Conservation (phyloP, 352 stramenopile genomes). For the Poterioochromonas sp. region DNA sequence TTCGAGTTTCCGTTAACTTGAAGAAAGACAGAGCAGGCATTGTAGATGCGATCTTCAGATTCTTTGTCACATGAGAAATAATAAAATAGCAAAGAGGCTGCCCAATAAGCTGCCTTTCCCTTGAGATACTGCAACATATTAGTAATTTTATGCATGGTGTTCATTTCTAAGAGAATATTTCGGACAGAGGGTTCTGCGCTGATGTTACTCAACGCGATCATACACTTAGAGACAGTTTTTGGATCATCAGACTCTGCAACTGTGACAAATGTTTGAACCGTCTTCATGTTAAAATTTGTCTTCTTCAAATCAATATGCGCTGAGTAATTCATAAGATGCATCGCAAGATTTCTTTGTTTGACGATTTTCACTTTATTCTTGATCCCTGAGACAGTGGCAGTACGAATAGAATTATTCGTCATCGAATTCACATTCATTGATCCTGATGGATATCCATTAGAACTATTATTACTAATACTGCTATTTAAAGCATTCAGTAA, state of each 20-base stretch:
- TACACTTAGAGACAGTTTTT: constrained; percentile 5
- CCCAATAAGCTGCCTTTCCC: neutral
- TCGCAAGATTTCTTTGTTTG: constrained; percentile 8
- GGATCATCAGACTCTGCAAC: constrained; percentile 12
- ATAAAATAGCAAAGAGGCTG: constrained; percentile 3
- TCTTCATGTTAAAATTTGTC: neutral
- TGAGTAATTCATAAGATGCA: constrained; percentile 25
- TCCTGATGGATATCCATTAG: neutral
- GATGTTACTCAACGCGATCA: constrained; percentile 17
- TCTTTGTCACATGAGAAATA: constrained; percentile 28
- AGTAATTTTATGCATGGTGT: constrained; percentile 8
- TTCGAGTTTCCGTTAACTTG: constrained; percentile 2
- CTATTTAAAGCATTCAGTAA: neutral
- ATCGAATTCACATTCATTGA: neutral
- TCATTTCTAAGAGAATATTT: constrained; percentile 24
- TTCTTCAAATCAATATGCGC: neutral
- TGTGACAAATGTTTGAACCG: constrained; percentile 21
- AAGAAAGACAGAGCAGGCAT: neutral
- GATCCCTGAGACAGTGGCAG: neutral
- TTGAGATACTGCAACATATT: neutral
- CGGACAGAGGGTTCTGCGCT: neutral
- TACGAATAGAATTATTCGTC: no score
- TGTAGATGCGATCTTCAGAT: constrained; percentile 12
- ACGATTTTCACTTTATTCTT: constrained; percentile 14
- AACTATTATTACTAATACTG: neutral